A percentile compares a stretch with the other conserved stretches of the same genome.
phyloP scores from a whole-genome alignment of 306 rosid genomes.

The Abrus precatorius region DNA sequence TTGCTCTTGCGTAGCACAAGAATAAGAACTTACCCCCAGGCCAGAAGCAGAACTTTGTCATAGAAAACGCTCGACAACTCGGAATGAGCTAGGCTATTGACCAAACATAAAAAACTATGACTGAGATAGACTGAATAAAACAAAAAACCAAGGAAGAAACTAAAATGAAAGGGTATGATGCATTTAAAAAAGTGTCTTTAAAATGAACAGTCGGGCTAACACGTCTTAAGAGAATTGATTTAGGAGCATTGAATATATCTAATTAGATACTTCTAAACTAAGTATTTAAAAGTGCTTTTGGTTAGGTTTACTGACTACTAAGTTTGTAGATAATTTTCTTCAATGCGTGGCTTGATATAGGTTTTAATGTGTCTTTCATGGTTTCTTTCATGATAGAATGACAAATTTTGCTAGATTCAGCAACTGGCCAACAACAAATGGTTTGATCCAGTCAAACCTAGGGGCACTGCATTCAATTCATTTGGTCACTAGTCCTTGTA shows the following conservation, averaged over 20 bases:
- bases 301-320: constrained; percentile 9
- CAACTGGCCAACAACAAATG: constrained; percentile 31
- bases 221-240: neutral
- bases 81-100: constrained; percentile 80
- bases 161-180: constrained; percentile 15
- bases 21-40: constrained; percentile 58
- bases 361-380: constrained; percentile 9
- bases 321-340: neutral
- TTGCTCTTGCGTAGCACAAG: neutral
- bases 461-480: constrained; percentile 7
- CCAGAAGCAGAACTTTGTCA: constrained; percentile 80
- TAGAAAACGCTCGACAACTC: constrained; percentile 92
- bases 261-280: neutral
- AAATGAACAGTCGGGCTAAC: neutral
- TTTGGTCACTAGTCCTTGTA: neutral
- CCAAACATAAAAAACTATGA: constrained; percentile 59
- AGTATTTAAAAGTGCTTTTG: neutral
- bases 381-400: constrained; percentile 14
- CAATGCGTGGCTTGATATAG: neutral
- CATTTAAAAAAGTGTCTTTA: constrained; percentile 18
- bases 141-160: constrained; percentile 21
- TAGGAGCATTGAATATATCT: neutral
- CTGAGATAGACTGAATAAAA: constrained; percentile 80
- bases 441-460: constrained; percentile 9
- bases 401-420: constrained; percentile 29